Evolutionary conservation across 768 basidiomycete genomes (phyloP), one percentile per base, ranked within the genome.

Genomic region (Hemileccinum rubropunctum): DNA sequence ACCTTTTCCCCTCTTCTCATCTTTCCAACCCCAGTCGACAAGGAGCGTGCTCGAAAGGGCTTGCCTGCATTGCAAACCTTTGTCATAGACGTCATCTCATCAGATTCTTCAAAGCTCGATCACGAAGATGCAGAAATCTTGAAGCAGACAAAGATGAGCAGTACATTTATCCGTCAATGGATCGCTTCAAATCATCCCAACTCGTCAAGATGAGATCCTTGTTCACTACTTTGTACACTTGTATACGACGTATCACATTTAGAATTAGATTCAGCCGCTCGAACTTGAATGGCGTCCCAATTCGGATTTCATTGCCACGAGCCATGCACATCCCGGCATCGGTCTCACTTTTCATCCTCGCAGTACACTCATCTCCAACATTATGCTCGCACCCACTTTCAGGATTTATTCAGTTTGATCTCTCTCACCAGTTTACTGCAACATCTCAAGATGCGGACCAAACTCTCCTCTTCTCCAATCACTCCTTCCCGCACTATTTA

Each of bases 111-210:
- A 17, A 80, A 73, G 48, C 68, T 89, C 21, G 83, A 82, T 42
- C 76, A 77, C 42, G 79, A 78, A 18, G 89, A 95, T 62, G 77
- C 80, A 15, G 81, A 83, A 48, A 68, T 77, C 62, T 67, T 95
- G 50, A 86, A 85, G 63, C 76, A 80, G 56, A 79, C 84, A 26
- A 99, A 99, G 76, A 84, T 98, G 80, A 93, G 97, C 65, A 97
- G 93, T 63, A 95, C 94, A 7, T 89, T 79, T 52, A 95, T 99
- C 57, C 76, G 97, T 37, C 76, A 86, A 56, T 95, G 94, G 93
- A 86, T 99, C 53, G 82, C 49, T 47, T 58, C 61, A n/a, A 61
- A 46, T 13, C 28, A 23, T 46, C 10, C 7, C 43, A 13, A 37
- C 44, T 23, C 23, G 23, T 6, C 23, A 23, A 23, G 23, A 45